These are phyloP conservation scores for Pochonia chlamydosporia DNA, from an alignment of 2,329 filamentous ascomycete species.

Conservation along the genomic window DNA sequence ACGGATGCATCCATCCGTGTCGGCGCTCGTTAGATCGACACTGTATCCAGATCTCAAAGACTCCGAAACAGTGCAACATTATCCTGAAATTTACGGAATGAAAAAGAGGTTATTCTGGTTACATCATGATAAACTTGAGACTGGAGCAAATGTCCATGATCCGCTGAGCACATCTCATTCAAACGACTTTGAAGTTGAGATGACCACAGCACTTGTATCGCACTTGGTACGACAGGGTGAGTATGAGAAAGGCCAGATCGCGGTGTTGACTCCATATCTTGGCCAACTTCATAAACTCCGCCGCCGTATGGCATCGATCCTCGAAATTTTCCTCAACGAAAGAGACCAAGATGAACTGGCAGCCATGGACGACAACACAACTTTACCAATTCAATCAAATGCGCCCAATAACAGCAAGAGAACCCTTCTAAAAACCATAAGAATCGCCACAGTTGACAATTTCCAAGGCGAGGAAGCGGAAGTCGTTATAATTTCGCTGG, in stretches of 20 bases:
- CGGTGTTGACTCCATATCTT: slow-evolving; percentile 62
- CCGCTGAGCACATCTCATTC: slow-evolving; percentile 38
- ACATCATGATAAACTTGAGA: slow-evolving; percentile 48
- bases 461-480: slow-evolving; percentile 75
- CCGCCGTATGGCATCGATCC: slow-evolving; percentile 35
- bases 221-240: slow-evolving; percentile 61
- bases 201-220: slow-evolving; percentile 56
- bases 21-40: slow-evolving; percentile 49
- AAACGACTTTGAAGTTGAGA: slow-evolving; percentile 57
- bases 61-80: slow-evolving; percentile 26
- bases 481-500: slow-evolving; percentile 63
- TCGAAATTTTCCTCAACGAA: slow-evolving; percentile 60
- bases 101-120: slow-evolving; percentile 53
- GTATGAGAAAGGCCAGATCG: slow-evolving; percentile 57
- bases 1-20: slow-evolving; percentile 60
- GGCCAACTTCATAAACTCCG: slow-evolving; percentile 52
- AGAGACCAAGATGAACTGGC: slow-evolving; percentile 52
- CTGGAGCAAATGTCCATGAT: slow-evolving; percentile 21
- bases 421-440: slow-evolving; percentile 40
- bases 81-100: slow-evolving; percentile 49
- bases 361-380: slow-evolving; percentile 21
- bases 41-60: slow-evolving; percentile 55
- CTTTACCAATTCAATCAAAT: slow-evolving; percentile 1
- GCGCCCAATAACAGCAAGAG: slow-evolving; percentile 5
- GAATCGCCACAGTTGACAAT: slow-evolving; percentile 65